phyloP scores from a whole-genome alignment of 305 asterid species.

The Fraxinus paxiana region DNA sequence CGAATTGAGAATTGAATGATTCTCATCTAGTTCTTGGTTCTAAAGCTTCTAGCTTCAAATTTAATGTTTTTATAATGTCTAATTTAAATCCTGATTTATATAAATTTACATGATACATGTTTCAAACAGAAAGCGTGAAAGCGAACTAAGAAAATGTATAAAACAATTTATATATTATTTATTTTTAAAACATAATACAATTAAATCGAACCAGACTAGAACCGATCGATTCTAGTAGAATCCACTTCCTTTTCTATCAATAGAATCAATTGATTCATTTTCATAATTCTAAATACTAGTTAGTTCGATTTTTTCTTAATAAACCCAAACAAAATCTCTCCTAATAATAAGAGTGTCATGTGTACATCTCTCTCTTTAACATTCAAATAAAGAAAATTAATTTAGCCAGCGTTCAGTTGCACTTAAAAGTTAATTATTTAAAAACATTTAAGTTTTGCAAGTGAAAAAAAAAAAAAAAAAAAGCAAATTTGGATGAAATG shows the following conservation, averaged over 20 bases:
- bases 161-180: too few relatives aligned
- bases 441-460: not conserved
- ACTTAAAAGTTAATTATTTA: not conserved
- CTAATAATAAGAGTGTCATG: not conserved
- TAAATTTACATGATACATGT: not conserved
- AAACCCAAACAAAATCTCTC: not conserved
- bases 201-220: not conserved
- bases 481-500: not conserved
- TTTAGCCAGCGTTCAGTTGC: not conserved
- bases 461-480: not conserved
- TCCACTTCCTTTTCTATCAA: not conserved
- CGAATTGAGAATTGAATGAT: not conserved
- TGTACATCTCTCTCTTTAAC: too few relatives aligned
- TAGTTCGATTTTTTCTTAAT: not conserved
- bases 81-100: too few relatives aligned
- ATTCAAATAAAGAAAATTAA: not conserved
- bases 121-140: not conserved
- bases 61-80: too few relatives aligned
- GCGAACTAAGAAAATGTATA: not conserved
- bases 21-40: not conserved
- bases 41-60: not conserved
- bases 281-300: not conserved
- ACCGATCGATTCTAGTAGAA: not conserved
- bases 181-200: not conserved
- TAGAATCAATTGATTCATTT: not conserved